phyloP scores from a whole-genome alignment of 441 rosid genomes.

The Populus trichocarpa region DNA sequence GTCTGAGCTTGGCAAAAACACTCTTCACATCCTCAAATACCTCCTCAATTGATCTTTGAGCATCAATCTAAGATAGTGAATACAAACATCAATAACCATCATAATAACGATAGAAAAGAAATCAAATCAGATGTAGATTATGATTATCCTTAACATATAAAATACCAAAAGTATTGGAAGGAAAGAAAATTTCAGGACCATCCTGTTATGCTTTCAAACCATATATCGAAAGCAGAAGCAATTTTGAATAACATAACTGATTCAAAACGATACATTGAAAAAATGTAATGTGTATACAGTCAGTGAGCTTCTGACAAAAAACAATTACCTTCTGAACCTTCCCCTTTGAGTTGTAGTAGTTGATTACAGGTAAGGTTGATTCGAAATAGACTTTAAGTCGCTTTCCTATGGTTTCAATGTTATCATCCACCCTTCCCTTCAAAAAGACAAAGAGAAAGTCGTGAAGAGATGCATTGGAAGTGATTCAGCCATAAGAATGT shows the following conservation, averaged over 20 bases:
- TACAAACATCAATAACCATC: background rate
- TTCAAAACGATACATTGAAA: conserved; percentile 29
- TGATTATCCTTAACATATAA: background rate
- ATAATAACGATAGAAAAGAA: background rate
- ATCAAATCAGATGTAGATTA: background rate
- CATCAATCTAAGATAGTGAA: background rate
- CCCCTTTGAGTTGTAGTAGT: conserved; percentile 44
- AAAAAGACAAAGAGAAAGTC: background rate
- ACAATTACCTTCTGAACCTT: conserved; percentile 44
- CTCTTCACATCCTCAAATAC: conserved; percentile 30
- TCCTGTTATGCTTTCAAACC: background rate
- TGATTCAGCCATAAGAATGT: background rate
- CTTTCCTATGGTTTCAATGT: conserved; percentile 45
- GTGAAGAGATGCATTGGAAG: background rate
- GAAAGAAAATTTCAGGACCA: background rate
- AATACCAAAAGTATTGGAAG: background rate
- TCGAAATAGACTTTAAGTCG: conserved; percentile 47
- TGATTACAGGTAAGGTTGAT: conserved; percentile 44
- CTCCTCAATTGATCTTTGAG: conserved; percentile 21
- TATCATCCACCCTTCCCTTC: conserved; percentile 58
- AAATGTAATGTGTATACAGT: conserved; percentile 25
- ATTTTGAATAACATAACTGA: background rate
- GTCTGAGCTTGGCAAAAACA: conserved; percentile 12
- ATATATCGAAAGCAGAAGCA: background rate
- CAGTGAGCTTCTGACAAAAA: background rate